phyloP scores from a whole-genome alignment of 164 flowering plant genomes.

The grape (Vitis vinifera) region DNA sequence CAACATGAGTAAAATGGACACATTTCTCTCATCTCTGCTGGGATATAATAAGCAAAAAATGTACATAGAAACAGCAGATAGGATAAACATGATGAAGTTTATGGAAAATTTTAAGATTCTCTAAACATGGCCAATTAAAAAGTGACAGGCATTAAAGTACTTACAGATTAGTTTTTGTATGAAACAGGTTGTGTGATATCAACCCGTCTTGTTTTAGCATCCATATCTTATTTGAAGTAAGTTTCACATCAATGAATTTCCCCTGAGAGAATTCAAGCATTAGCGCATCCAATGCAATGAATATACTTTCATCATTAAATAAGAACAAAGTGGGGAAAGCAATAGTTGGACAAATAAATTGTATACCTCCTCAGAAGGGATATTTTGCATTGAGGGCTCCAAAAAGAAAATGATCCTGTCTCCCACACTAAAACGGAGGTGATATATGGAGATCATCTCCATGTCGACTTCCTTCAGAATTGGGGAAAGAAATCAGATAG shows the following conservation, averaged over 20 bases:
- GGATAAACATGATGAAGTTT: neutral
- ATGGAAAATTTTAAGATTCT: neutral
- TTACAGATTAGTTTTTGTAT: constrained; percentile 39
- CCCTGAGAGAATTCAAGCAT: constrained; percentile 42
- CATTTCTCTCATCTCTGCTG: too few relatives aligned
- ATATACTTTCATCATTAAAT: neutral
- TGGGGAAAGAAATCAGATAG: constrained; percentile 8
- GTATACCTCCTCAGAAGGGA: constrained; percentile 56
- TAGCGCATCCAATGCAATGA: constrained; percentile 5
- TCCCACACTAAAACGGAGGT: constrained; percentile 36
- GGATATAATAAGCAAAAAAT: neutral
- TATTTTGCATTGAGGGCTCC: constrained; percentile 38
- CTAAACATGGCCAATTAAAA: neutral
- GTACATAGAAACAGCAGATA: neutral
- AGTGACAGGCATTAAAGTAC: constrained; percentile 11
- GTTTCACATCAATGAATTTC: constrained; percentile 57
- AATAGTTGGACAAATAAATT: neutral
- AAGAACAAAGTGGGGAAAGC: neutral
- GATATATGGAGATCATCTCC: constrained; percentile 38
- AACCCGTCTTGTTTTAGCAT: constrained; percentile 75
- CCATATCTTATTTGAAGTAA: constrained; percentile 67
- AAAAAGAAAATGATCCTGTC: constrained; percentile 40
- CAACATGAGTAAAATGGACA: too few relatives aligned
- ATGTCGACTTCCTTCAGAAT: constrained; percentile 50
- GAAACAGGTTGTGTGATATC: constrained; percentile 33